Evolutionary conservation across 768 basidiomycete genomes (phyloP), one percentile per base, ranked within the genome.

Genomic region (Lepiota brunneoincarnata): DNA sequence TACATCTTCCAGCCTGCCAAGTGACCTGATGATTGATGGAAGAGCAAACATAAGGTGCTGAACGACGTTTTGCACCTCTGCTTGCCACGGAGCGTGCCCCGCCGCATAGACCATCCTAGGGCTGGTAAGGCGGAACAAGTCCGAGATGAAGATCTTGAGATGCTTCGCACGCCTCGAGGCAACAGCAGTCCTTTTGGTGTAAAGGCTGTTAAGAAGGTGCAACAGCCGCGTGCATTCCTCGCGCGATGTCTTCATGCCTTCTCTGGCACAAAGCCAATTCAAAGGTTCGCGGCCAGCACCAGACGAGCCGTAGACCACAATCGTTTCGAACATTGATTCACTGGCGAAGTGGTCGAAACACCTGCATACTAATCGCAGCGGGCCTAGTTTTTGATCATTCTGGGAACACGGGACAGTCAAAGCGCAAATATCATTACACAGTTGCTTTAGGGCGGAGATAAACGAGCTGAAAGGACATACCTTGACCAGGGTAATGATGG

Each of bases 301-400:
- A n/a, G 38, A 20, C n/a, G 49, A 50, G 12, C 41, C 42, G 14
- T 38, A 26, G 4, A 52, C 11, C 14, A 23, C 42, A n/a, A 52
- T 43, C 34, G 51, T 45, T 15, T 45, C 51, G 42, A 52, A 52
- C 42, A 52, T 52, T 10, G 20, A 21, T 15, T 52, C 42, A n/a
- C 34, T 44, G 5, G 20, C 35, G 34, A 24, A 26, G 34, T 37
- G 5, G 35, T 52, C 37, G 51, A 52, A 52, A 36, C 24, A 21
- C 12, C 42, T 20, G 35, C 42, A 44, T 1, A 52, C 51, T 14
- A 52, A 35, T 7, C 51, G 51, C 21, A 52, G 35, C n/a, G 38
- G 18, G 6, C 15, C 37, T 23, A 50, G 24, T n/a, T 40, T 40
- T 21, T 39, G 38, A 7, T 24, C 38, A 31, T 26, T 0, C 49